phyloP scores from a whole-genome alignment of 1,139 yeast genomes.

The Candida labiduridarum region DNA sequence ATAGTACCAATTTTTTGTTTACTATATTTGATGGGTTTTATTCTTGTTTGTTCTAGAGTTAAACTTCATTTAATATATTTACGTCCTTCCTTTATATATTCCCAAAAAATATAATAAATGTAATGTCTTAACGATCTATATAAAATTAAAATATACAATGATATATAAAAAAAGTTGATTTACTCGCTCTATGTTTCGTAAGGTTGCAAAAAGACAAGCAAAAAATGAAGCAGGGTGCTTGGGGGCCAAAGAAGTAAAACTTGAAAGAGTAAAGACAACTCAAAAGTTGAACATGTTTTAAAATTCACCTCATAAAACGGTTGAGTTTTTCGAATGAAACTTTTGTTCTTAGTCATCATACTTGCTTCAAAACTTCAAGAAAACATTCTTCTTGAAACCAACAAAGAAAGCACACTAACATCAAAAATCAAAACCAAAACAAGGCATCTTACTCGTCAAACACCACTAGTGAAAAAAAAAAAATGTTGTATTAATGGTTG shows the following conservation, averaged over 20 bases:
- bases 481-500: too few relatives aligned
- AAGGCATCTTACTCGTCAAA: background rate
- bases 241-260: too few relatives aligned
- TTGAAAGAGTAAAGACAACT: too few relatives aligned
- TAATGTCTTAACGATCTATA: conserved; percentile 8
- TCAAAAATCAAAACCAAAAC: too few relatives aligned
- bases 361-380: too few relatives aligned
- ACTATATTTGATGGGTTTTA: conserved; percentile 7
- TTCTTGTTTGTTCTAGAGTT: conserved; percentile 6
- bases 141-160: conserved; percentile 1
- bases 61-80: conserved; percentile 9
- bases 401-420: too few relatives aligned
- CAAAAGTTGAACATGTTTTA: too few relatives aligned
- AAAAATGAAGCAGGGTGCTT: too few relatives aligned
- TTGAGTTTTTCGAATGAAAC: too few relatives aligned
- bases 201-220: background rate
- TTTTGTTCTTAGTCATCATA: too few relatives aligned
- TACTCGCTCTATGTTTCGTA: background rate
- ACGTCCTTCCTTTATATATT: conserved; percentile 7
- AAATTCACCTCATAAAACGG: too few relatives aligned
- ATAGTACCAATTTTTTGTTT: conserved; percentile 3
- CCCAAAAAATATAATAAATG: conserved; percentile 8
- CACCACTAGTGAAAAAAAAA: background rate
- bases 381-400: too few relatives aligned
- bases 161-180: background rate